These are phyloP conservation scores for Apiospora hydei DNA, from an alignment of 2,329 filamentous ascomycete genomes.

Conservation along the genomic window DNA sequence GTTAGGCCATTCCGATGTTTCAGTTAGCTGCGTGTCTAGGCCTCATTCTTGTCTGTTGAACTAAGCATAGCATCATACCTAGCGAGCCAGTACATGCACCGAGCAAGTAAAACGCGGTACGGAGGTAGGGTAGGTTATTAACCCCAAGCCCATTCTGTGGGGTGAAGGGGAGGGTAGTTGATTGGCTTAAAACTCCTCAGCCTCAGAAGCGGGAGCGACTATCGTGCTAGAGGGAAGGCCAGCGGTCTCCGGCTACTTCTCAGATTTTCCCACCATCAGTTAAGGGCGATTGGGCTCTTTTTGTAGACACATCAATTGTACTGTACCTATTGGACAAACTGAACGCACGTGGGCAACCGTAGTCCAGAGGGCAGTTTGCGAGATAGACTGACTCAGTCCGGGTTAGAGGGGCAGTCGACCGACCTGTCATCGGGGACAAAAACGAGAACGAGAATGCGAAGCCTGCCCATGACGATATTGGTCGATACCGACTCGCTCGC, in stretches of 20 bases:
- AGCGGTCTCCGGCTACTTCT: conserved; percentile 4
- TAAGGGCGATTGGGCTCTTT: not conserved
- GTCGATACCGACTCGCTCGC: not conserved
- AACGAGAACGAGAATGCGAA: not conserved
- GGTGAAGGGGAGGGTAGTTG: not conserved
- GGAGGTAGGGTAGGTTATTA: conserved; percentile 6
- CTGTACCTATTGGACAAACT: too few species aligned
- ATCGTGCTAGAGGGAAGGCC: not conserved
- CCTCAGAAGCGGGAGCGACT: conserved; percentile 6
- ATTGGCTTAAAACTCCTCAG: conserved; percentile 19
- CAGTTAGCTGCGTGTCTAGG: not conserved
- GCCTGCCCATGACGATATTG: not conserved
- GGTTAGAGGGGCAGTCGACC: not conserved
- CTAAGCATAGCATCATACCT: conserved; percentile 7
- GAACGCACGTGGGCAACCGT: conserved; percentile 2
- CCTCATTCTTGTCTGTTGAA: not conserved
- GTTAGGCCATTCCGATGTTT: not conserved
- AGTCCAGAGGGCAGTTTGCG: not conserved
- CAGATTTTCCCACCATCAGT: not conserved
- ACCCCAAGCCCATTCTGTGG: conserved; percentile 20
- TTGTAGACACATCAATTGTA: not conserved
- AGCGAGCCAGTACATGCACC: not conserved
- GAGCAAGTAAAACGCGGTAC: not conserved
- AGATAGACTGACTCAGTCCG: not conserved
- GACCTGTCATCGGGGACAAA: not conserved